Evolutionary conservation across 768 basidiomycete genomes (phyloP).

Genomic region (Mycena maculata): DNA sequence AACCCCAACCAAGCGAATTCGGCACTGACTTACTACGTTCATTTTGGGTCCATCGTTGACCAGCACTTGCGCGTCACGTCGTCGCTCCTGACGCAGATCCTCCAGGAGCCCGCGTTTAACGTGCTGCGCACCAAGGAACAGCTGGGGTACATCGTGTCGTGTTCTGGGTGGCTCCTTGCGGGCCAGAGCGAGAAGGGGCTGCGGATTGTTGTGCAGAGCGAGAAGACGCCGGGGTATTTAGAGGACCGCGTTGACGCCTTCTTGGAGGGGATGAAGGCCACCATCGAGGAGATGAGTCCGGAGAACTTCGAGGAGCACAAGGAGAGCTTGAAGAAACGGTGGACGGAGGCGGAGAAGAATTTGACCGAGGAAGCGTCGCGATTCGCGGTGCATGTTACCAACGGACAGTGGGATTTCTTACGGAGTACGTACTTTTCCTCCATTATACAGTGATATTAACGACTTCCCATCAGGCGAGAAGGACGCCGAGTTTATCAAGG

Average conservation of each 20-base stretch:
- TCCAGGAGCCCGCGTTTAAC: slow-evolving; percentile 93
- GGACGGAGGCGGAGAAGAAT: slow-evolving; percentile 91
- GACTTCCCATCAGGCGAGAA: slow-evolving; percentile 62
- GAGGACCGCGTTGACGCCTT: slow-evolving; percentile 93
- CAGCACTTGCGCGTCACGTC: slow-evolving; percentile 72
- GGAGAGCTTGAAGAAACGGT: slow-evolving; percentile 78
- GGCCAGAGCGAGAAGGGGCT: slow-evolving; percentile 82
- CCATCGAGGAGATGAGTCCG: slow-evolving; percentile 74
- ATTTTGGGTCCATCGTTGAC: slow-evolving; percentile 78
- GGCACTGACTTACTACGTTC: slow-evolving; percentile 85
- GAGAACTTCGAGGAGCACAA: slow-evolving; percentile 86
- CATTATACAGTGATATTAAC: slow-evolving; percentile 16
- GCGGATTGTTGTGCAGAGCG: slow-evolving; percentile 89
- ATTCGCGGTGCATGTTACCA: slow-evolving; percentile 78
- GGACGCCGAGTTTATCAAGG: slow-evolving; percentile 75
- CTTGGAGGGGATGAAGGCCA: slow-evolving; percentile 76
- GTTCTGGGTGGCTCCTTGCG: slow-evolving; percentile 63
- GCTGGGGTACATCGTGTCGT: slow-evolving; percentile 91
- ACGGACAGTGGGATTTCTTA: slow-evolving; percentile 88
- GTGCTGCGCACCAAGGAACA: slow-evolving; percentile 94
- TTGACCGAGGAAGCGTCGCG: slow-evolving; percentile 80
- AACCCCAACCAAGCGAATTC: slow-evolving; percentile 92
- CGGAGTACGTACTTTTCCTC: slow-evolving; percentile 66
- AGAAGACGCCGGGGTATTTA: slow-evolving; percentile 80
- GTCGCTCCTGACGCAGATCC: slow-evolving; percentile 82